Conservation (phyloP, 1,284 basidiomycete genomes). For the Malassezia vespertilionis region DNA sequence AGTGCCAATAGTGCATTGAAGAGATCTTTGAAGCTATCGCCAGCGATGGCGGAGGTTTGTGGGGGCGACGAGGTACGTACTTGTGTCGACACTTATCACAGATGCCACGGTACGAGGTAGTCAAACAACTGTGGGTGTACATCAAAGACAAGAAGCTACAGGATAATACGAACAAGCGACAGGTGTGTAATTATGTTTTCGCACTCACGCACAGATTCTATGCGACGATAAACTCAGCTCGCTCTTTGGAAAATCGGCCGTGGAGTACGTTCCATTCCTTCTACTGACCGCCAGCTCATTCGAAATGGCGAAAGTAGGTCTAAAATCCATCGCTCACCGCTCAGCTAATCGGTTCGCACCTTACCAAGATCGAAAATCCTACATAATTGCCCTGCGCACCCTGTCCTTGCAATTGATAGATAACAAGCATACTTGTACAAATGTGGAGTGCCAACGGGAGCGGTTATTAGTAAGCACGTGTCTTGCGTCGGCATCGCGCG, state of each 20-base stretch:
- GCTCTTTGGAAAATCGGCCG: constrained; percentile 64
- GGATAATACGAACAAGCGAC: constrained; percentile 63
- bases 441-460: too few species aligned
- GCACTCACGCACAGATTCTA: constrained; percentile 56
- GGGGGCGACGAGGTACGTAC: constrained; percentile 35
- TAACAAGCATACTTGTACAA: too few species aligned
- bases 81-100: constrained; percentile 44
- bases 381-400: too few species aligned
- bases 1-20: constrained; percentile 47
- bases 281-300: constrained; percentile 29
- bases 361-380: constrained; percentile 27
- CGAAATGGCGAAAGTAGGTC: constrained; percentile 42
- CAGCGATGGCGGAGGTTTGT: constrained; percentile 39
- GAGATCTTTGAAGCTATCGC: constrained; percentile 33
- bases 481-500: too few species aligned
- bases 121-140: constrained; percentile 73
- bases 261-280: constrained; percentile 51
- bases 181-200: constrained; percentile 14
- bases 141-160: constrained; percentile 68
- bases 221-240: constrained; percentile 62
- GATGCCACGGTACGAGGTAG: constrained; percentile 72
- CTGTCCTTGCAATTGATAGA: too few species aligned
- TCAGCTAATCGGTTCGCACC: constrained; percentile 37
- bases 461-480: too few species aligned
- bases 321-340: not conserved